Evolutionary conservation across 23 red algal genomes (phyloP).

Genomic region (Gracilaria gracilis): DNA sequence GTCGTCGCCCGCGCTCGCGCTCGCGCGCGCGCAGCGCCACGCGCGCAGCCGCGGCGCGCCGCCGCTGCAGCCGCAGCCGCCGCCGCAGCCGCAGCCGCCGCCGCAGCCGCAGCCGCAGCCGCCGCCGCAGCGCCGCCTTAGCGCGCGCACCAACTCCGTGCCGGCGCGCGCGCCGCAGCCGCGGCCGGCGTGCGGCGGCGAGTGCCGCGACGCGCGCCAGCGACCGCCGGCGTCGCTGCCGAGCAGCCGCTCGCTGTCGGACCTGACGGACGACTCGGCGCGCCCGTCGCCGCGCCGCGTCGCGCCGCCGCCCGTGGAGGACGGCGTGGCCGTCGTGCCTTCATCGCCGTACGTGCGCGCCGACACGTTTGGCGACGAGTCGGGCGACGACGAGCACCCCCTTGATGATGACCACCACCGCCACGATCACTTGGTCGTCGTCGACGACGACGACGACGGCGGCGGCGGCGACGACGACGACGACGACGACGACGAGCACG

Average conservation of each 20-base stretch:
- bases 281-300: not conserved
- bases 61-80: not conserved
- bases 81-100: not conserved
- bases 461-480: not conserved
- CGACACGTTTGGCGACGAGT: not conserved
- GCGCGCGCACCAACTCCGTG: not conserved
- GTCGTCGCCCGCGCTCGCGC: conserved; percentile 48
- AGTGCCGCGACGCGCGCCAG: not conserved
- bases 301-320: not conserved
- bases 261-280: not conserved
- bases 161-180: not conserved
- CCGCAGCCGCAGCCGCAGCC: not conserved
- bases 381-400: not conserved
- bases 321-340: not conserved
- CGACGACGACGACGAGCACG: not conserved
- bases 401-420: not conserved
- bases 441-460: not conserved
- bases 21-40: not conserved
- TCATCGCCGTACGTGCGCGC: conserved; percentile 6
- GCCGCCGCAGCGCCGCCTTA: not conserved
- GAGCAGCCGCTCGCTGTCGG: conserved; percentile 13
- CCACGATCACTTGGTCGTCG: not conserved
- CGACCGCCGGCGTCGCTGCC: not conserved
- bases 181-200: not conserved
- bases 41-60: not conserved